Evolutionary conservation across 2,329 filamentous ascomycete species (phyloP).

Genomic region (Penicillium griseofulvum): DNA sequence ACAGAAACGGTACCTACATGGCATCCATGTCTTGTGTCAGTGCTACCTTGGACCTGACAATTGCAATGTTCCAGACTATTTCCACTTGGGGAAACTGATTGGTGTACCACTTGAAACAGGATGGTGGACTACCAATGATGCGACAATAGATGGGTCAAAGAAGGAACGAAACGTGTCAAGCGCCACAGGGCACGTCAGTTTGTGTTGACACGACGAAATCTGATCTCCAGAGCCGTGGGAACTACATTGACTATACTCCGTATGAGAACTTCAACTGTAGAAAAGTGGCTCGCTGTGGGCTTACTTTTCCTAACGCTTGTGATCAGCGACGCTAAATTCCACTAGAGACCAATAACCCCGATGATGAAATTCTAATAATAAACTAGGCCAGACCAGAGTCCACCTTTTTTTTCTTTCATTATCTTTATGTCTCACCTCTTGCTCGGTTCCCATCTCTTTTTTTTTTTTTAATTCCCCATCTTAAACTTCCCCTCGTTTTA

Average conservation of each 20-base stretch:
- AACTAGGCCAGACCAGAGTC: conserved; percentile 13
- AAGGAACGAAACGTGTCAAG: conserved; percentile 7
- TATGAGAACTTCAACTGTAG: not conserved
- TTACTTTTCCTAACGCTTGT: not conserved
- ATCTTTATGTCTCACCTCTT: conserved; percentile 19
- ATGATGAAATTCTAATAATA: conserved; percentile 20
- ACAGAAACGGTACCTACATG: not conserved
- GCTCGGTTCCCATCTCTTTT: conserved; percentile 8
- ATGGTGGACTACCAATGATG: conserved; percentile 13
- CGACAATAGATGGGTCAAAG: conserved; percentile 5
- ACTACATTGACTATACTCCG: not conserved
- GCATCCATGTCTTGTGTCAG: not conserved
- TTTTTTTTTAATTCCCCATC: conserved; percentile 6
- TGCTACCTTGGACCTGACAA: conserved; percentile 6
- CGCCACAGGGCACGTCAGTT: conserved; percentile 8
- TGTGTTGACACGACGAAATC: conserved; percentile 3
- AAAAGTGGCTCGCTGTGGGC: not conserved
- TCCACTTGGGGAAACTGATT: conserved; percentile 8
- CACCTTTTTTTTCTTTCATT: conserved; percentile 22
- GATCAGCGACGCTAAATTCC: conserved; percentile 11
- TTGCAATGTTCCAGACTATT: conserved; percentile 15
- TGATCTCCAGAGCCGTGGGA: conserved; percentile 2
- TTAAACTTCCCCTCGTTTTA: conserved; percentile 2
- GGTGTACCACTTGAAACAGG: not conserved
- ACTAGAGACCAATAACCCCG: not conserved